These are phyloP conservation scores for Penicillium silybi DNA, from an alignment of 495 filamentous ascomycete species.

Conservation along the genomic window DNA sequence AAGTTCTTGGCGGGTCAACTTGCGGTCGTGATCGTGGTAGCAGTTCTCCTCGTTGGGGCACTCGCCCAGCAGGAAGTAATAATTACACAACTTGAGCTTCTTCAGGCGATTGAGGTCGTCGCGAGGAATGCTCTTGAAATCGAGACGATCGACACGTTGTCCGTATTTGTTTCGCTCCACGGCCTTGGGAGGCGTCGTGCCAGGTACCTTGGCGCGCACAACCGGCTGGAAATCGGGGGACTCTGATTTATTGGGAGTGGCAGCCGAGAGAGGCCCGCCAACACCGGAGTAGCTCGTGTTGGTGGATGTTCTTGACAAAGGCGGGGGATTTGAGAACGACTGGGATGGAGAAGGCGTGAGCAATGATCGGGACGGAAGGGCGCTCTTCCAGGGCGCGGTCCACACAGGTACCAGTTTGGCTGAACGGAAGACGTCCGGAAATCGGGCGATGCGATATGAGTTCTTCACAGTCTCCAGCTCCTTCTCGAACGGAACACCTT, in stretches of 20 bases:
- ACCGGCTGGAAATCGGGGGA: constrained; percentile 38
- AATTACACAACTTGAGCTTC: constrained; percentile 79
- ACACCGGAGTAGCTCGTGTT: constrained; percentile 38
- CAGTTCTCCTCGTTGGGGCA: constrained; percentile 67
- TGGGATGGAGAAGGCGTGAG: constrained; percentile 44
- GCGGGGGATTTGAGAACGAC: constrained; percentile 25
- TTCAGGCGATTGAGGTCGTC: constrained; percentile 58
- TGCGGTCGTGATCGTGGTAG: constrained; percentile 71
- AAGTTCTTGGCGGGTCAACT: constrained; percentile 62
- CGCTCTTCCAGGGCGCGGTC: constrained; percentile 34
- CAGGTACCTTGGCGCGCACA: constrained; percentile 50
- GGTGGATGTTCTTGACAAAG: constrained; percentile 39
- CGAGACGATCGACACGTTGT: constrained; percentile 63
- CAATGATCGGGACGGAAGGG: constrained; percentile 30
- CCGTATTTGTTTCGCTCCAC: constrained; percentile 70
- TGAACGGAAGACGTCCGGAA: constrained; percentile 63
- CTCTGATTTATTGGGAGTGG: constrained; percentile 29
- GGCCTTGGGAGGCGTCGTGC: constrained; percentile 45
- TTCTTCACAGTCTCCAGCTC: constrained; percentile 53
- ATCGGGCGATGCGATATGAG: constrained; percentile 55
- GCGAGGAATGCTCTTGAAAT: constrained; percentile 50
- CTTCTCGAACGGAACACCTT: constrained; percentile 67
- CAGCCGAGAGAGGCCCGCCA: constrained; percentile 28
- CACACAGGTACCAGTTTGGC: constrained; percentile 52
- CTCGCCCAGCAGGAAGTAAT: constrained; percentile 71